phyloP scores from a whole-genome alignment of 129 eudicot species.

The Apium graveolens region DNA sequence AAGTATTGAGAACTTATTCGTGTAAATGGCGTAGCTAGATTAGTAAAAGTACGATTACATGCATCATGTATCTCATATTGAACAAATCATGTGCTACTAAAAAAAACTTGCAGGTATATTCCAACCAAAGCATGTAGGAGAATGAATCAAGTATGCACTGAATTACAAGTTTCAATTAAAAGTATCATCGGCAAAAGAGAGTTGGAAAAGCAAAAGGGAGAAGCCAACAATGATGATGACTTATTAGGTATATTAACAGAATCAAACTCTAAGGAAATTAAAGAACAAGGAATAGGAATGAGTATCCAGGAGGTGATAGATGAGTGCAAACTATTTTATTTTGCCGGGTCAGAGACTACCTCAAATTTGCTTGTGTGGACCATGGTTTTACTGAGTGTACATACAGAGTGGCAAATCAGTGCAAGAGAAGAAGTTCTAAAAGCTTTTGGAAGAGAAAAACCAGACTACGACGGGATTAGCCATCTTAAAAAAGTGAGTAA shows the following conservation, averaged over 20 bases:
- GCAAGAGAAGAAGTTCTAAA: constrained; percentile 7
- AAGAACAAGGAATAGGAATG: constrained; percentile 9
- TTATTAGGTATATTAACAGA: constrained; percentile 13
- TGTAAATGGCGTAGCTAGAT: background rate
- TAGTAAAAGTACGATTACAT: background rate
- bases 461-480: constrained; percentile 1
- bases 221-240: constrained; percentile 1
- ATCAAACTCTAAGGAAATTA: constrained; percentile 1
- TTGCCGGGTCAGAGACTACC: constrained; percentile 12
- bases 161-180: background rate
- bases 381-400: constrained; percentile 8
- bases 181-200: background rate
- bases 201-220: constrained; percentile 7
- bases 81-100: background rate
- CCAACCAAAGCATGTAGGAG: constrained; percentile 7
- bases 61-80: background rate
- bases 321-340: constrained; percentile 12
- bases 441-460: constrained; percentile 7
- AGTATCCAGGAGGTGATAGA: constrained; percentile 10
- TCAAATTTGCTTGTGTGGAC: constrained; percentile 11
- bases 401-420: constrained; percentile 4
- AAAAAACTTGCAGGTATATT: background rate
- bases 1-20: background rate
- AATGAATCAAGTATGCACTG: constrained; percentile 5
- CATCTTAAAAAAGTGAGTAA: constrained; percentile 10